Evolutionary conservation across 1,284 basidiomycete species (phyloP).

Genomic region (Rhodotorula mucilaginosa): DNA sequence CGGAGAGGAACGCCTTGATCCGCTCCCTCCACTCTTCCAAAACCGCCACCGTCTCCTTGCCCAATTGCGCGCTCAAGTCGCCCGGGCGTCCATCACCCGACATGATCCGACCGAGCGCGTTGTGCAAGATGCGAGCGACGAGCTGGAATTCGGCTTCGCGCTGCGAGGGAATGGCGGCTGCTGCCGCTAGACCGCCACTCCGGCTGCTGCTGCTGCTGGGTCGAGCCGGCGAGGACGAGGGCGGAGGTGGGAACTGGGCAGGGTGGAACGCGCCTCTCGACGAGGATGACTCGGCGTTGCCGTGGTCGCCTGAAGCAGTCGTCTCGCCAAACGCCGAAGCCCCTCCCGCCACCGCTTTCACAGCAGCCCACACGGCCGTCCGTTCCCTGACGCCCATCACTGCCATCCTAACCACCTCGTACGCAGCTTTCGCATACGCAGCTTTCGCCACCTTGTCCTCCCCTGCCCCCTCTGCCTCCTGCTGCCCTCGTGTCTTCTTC

Average conservation of each 20-base stretch:
- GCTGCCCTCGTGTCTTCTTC: too few species aligned
- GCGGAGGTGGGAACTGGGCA: background rate
- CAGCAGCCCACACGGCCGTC: conserved; percentile 11
- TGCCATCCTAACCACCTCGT: background rate
- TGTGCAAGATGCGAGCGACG: background rate
- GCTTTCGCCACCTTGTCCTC: background rate
- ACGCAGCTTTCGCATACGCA: background rate
- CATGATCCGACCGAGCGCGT: conserved; percentile 2
- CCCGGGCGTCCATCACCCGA: conserved; percentile 1
- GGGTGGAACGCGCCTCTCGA: background rate
- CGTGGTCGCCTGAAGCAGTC: background rate
- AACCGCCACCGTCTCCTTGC: background rate
- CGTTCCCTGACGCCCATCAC: conserved; percentile 12
- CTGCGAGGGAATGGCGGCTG: background rate
- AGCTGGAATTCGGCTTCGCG: background rate
- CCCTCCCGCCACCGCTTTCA: conserved; percentile 9
- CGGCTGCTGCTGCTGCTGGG: background rate
- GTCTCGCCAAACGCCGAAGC: background rate
- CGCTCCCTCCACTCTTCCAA: background rate
- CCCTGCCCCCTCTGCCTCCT: too few species aligned
- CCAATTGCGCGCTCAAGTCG: background rate
- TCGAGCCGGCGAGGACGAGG: background rate
- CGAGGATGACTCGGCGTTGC: background rate
- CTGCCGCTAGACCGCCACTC: background rate
- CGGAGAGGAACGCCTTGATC: background rate